Evolutionary conservation across 306 rosid species (phyloP).

Genomic region (Cicer cuneatum): DNA sequence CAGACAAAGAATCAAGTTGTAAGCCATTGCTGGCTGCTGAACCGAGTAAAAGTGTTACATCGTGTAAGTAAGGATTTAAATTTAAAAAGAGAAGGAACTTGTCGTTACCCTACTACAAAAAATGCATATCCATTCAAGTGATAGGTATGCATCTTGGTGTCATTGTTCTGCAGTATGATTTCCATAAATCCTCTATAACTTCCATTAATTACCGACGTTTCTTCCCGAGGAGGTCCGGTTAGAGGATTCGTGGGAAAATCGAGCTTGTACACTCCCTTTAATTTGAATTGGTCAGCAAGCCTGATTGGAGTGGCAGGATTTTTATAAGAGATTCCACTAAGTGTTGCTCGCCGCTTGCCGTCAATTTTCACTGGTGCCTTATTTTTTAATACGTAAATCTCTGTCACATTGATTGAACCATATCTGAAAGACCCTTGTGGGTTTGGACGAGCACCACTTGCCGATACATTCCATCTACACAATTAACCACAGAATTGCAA

Average conservation of each 20-base stretch:
- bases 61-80: conserved; percentile 20
- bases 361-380: conserved; percentile 66
- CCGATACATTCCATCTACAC: conserved; percentile 94
- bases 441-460: conserved; percentile 98
- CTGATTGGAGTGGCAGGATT: conserved; percentile 88
- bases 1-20: conserved; percentile 42
- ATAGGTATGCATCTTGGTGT: conserved; percentile 89
- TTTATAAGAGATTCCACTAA: conserved; percentile 76
- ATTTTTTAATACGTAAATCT: conserved; percentile 76
- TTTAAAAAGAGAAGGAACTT: conserved; percentile 35
- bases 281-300: conserved; percentile 78
- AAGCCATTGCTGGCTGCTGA: conserved; percentile 11
- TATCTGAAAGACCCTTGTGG: conserved; percentile 97
- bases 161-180: conserved; percentile 85
- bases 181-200: conserved; percentile 93
- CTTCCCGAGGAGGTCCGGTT: conserved; percentile 67
- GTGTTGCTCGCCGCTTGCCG: conserved; percentile 74
- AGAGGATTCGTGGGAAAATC: conserved; percentile 84
- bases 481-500: conserved; percentile 41
- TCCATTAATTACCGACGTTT: conserved; percentile 87
- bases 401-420: conserved; percentile 95
- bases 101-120: conserved; percentile 83
- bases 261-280: conserved; percentile 83
- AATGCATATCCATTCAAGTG: conserved; percentile 91
- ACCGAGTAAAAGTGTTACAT: background rate